Percentiles rank a stretch among this genome's conserved stretches.
phyloP scores from a whole-genome alignment of 805 yeast species.

The Sungouiella blattae region DNA sequence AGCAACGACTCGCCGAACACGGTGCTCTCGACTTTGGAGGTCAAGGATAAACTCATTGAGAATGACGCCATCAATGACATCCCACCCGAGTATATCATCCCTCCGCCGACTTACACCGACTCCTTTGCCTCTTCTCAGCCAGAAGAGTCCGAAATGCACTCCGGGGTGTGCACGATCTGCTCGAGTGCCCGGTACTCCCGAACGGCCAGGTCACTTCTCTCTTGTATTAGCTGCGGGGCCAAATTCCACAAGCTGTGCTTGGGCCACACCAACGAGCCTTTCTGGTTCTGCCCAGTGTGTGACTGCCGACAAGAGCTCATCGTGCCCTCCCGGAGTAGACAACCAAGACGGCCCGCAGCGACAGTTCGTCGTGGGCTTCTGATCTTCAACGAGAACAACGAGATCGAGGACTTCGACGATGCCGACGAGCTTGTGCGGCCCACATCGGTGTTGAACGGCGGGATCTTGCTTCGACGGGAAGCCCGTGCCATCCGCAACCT shows the following conservation, averaged over 20 bases:
- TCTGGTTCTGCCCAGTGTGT: constrained; percentile 53
- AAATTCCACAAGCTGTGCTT: constrained; percentile 41
- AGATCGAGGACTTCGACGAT: constrained; percentile 4
- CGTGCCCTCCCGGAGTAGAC: not conserved
- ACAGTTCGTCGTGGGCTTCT: not conserved
- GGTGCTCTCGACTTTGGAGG: constrained; percentile 11
- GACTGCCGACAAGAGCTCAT: constrained; percentile 36
- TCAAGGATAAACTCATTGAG: constrained; percentile 30
- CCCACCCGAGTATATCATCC: constrained; percentile 35
- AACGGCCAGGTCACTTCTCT: constrained; percentile 16
- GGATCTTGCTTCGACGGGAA: constrained; percentile 34
- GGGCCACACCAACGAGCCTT: constrained; percentile 20
- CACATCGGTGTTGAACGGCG: constrained; percentile 35
- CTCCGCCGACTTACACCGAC: constrained; percentile 6
- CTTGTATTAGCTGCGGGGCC: constrained; percentile 35
- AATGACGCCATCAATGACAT: constrained; percentile 37
- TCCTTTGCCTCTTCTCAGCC: not conserved
- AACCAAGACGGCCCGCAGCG: not conserved
- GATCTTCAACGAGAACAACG: not conserved
- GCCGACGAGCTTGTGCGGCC: constrained; percentile 1
- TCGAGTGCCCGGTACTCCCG: constrained; percentile 31
- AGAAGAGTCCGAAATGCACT: constrained; percentile 4
- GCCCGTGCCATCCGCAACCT: constrained; percentile 24
- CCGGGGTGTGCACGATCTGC: constrained; percentile 32
- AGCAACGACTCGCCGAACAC: constrained; percentile 11